Base-by-base conservation (phyloP, 805 yeast genomes). In the Hagleromyces aurorensis region DNA sequence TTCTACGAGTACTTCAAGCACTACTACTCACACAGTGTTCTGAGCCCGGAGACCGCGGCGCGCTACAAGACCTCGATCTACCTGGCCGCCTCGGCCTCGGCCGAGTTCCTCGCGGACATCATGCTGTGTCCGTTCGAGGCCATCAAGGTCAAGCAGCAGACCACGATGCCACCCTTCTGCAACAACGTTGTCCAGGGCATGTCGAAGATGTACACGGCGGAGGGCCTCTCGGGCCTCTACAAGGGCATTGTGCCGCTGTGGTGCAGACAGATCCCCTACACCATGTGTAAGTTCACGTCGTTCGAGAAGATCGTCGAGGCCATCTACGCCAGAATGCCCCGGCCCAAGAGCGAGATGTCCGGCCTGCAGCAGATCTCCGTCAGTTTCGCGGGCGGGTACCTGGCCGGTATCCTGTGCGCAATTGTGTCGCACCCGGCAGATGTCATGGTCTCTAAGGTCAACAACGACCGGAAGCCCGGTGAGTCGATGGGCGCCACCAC, bases 371-470 rank as follows among this genome's bases (percentile, higher is more conserved):
- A 91, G 62, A 89, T 96, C 13, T 94, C 96, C 29, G 94, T 91
- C 22, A 84, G 95, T 14, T 91, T 89, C 65, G 65, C 77, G 27
- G 96, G 95, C 59, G 97, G 98, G 56, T 89, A 89, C 64, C 72
- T 89, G 53, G 98, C 97, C 7, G 98, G 97, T 77, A 78, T 91
- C 33, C 74, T 87, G 65, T 89, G 96, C 67, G 97, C 98, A 6
- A 64, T 81, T 30, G 91, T 87, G 11, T 87, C 96, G 16, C 96
- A 91, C 59, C 98, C 98, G 13, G 97, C 97, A n/a, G 98, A 89
- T 60, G 96, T 89, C 19, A 78, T 91, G 94, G 97, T 89, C 15
- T 82, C 94, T 27, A 83, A 86, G 69, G 75, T 91, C 50, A 87
- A 84, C 56, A 69, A 79, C 31, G 57, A 52, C 20, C 37, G 86